Base-by-base conservation (phyloP, 495 filamentous ascomycete species). In the Massariosphaeria phaeospora region DNA sequence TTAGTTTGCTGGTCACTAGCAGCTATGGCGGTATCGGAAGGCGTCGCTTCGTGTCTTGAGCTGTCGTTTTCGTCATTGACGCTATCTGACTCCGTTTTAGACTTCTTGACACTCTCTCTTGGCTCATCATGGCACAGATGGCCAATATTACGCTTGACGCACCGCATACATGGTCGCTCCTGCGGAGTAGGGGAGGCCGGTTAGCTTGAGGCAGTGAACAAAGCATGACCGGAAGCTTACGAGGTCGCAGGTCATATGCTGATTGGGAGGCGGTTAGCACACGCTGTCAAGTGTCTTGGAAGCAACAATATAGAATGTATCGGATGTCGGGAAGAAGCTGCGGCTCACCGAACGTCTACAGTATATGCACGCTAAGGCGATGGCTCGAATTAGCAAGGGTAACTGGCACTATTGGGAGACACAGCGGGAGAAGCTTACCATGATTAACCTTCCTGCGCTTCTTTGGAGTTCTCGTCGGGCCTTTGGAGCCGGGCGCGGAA, bases 181-280 rank as follows among this genome's bases (percentile, higher is more conserved):
- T 93, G 69, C 69, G 67, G 68, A 64, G 55, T 71, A 68, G 63
- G 67, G 69, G 42, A 45, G 43, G 40, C 23, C 20, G 26, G 55
- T 63, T 18, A 63, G 61, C 47, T 18, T 17, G 23, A 40, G 61
- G 25, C 20, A 26, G 34, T 20, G 24, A 34, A 55, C 29, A 25
- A 52, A 34, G 48, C 33, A 33, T 34, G 24, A 29, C 30, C 30
- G 44, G 21, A 66, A 72, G 83, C 88, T 80, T 91, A 95, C 91
- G 77, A 91, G 86, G 81, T 98, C 94, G 80, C 93, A 98, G 70
- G 94, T 97, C 93, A 98, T 98, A 84, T 98, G 93, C 88, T 95
- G 74, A 74, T 73, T 69, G 61, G 38, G 30, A 31, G 20, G 69
- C 71, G 61, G 64, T 70, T 68, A 63, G 55, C 47, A 64, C 55